Evolutionary conservation across 176 grass and related monocot genomes (phyloP), one percentile per base, ranked within the genome.

Genomic region (Phoenix roebelenii): DNA sequence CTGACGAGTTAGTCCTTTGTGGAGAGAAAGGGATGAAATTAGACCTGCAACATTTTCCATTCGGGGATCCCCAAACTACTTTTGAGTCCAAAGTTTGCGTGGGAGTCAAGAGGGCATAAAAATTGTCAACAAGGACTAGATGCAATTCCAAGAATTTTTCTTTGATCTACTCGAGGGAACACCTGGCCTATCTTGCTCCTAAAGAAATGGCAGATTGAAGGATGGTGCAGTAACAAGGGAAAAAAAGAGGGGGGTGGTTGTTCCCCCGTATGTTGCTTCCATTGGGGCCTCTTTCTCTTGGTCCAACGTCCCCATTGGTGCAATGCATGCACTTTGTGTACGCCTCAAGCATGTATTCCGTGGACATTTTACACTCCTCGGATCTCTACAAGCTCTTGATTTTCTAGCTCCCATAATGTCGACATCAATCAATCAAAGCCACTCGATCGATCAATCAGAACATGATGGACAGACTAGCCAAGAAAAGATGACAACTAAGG

Each of bases 121-220:
- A 44, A 12, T 12, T 44, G 2, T 12, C 5, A 44, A 44, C 35
- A 10, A 44, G 35, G 10, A 44, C 10, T 14, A 14, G 35, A 44
- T 44, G 35, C 10, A 44, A 44, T 44, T 44, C 12, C 7, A 10
- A 44, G 9, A 3, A 2, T 44, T 44, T 12, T 3, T 2, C 2
- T 44, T 44, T 44, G 20, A 2, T 44, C 35, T 14, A 14, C 0
- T 12, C 12, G 2, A 44, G 60, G 60, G 44, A 44, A 48, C 60
- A 62, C 16, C 60, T 49, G 60, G 18, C 60, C 14, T 62, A 44
- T 48, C 60, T 62, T 62, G 60, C 28, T 62, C 60, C 60, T 62
- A 49, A 62, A 62, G 60, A 44, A 48, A 62, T 62, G 60, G 30
- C 29, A 62, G 49, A 49, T 9, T 44, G 60, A 62, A 62, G 30